These are phyloP conservation scores for Talaromyces sp. DNA, from an alignment of 2,329 filamentous ascomycete species.

Conservation along the genomic window DNA sequence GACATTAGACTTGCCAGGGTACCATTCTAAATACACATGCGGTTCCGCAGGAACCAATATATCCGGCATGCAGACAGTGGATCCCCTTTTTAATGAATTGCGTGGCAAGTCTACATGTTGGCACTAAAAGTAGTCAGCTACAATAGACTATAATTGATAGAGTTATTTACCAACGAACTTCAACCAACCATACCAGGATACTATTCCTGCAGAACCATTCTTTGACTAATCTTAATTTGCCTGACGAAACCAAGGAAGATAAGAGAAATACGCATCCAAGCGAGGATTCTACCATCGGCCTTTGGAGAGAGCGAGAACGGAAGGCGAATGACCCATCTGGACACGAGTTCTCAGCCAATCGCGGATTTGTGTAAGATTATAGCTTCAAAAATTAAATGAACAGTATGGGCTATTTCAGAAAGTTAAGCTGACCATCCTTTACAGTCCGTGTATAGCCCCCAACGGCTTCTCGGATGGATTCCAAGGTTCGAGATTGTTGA, in stretches of 20 bases:
- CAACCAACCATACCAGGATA: constrained; percentile 1
- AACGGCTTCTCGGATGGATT: neutral
- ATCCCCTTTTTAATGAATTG: neutral
- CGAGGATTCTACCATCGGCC: neutral
- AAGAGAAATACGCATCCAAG: neutral
- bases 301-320: neutral
- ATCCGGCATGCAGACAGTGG: neutral
- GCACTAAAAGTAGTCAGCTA: neutral
- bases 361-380: neutral
- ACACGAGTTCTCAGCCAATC: neutral
- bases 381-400: constrained; percentile 1
- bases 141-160: neutral
- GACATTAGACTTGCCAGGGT: neutral
- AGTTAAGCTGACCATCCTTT: neutral
- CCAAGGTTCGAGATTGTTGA: neutral
- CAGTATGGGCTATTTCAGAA: neutral
- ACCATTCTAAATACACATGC: neutral
- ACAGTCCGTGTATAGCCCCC: neutral
- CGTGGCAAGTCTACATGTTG: neutral
- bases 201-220: neutral
- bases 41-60: neutral
- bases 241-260: neutral
- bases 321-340: neutral
- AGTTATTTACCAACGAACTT: neutral
- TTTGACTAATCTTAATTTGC: neutral